Evolutionary conservation across 768 basidiomycete species (phyloP).

Genomic region (Podaxis sp.): DNA sequence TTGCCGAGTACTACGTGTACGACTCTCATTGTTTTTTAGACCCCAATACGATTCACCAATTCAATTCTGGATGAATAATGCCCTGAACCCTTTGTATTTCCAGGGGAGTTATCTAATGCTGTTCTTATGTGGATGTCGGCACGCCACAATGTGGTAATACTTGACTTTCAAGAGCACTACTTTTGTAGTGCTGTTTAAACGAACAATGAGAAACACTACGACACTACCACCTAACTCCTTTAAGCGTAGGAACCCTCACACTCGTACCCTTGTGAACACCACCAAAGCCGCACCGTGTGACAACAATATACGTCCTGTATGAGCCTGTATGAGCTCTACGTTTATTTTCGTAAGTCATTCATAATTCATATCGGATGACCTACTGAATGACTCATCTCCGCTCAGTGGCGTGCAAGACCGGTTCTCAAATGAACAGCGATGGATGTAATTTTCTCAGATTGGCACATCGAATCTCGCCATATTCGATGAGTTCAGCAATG

Average conservation of each 20-base stretch:
- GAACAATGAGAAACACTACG: not conserved
- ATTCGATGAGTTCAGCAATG: constrained; percentile 66
- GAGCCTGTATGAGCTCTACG: too few relatives aligned
- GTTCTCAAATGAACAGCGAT: constrained; percentile 26
- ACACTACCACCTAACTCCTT: not conserved
- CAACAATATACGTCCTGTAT: too few relatives aligned
- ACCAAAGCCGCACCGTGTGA: not conserved
- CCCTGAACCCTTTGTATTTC: too few relatives aligned
- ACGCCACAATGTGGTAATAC: not conserved
- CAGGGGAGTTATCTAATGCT: too few relatives aligned
- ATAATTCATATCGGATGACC: not conserved
- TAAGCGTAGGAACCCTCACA: not conserved
- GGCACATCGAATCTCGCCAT: constrained; percentile 57
- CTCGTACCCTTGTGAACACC: not conserved
- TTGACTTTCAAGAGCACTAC: not conserved
- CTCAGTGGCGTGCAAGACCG: not conserved
- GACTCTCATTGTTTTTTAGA: not conserved
- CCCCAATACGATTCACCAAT: not conserved
- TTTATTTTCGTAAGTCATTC: not conserved
- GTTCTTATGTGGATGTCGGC: not conserved
- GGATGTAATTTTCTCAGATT: constrained; percentile 46
- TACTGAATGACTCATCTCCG: not conserved
- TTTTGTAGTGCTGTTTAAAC: not conserved
- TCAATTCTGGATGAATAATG: not conserved
- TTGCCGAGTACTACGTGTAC: constrained; percentile 1